Evolutionary conservation across 2,329 filamentous ascomycete genomes (phyloP).

Genomic region (Geosmithia putterillii): DNA sequence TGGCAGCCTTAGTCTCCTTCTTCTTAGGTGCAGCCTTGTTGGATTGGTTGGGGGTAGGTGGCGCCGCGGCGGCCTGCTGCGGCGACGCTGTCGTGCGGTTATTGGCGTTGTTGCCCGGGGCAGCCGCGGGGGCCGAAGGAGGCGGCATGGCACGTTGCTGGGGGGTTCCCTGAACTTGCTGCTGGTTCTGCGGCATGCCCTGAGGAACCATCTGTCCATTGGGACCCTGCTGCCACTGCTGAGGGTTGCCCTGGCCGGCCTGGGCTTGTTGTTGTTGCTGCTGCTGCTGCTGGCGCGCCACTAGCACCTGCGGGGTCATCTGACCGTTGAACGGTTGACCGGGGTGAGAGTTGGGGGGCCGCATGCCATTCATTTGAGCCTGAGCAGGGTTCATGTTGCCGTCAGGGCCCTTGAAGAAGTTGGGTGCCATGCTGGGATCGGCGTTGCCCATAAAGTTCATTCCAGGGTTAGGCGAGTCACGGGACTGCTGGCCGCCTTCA

Average conservation of each 20-base stretch:
- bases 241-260: slow-evolving; percentile 11
- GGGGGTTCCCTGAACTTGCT: slow-evolving; percentile 51
- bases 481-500: slow-evolving; percentile 54
- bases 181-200: slow-evolving; percentile 24
- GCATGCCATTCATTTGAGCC: slow-evolving; percentile 53
- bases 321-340: slow-evolving; percentile 39
- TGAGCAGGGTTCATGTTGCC: slow-evolving; percentile 36
- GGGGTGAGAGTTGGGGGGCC: slow-evolving; percentile 58
- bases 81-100: slow-evolving; percentile 47
- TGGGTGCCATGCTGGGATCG: slow-evolving; percentile 46
- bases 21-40: slow-evolving; percentile 70
- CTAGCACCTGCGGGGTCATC: slow-evolving; percentile 51
- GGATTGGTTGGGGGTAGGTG: slow-evolving; percentile 62
- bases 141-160: slow-evolving; percentile 61
- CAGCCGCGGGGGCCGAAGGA: slow-evolving; percentile 44
- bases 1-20: slow-evolving; percentile 54
- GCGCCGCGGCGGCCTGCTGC: slow-evolving; percentile 51
- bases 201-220: slow-evolving; percentile 27
- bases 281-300: slow-evolving; percentile 26
- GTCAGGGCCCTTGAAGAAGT: slow-evolving; percentile 48
- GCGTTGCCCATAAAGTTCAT: slow-evolving; percentile 53
- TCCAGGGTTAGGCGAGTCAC: slow-evolving; percentile 49
- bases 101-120: slow-evolving; percentile 33
- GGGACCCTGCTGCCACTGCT: slow-evolving; percentile 27
- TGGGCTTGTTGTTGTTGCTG: slow-evolving; percentile 11